A percentile compares a stretch with the other conserved stretches of the same genome.
These are phyloP conservation scores for Apostasia shenzhenica DNA, from an alignment of 106 monocot species.

Conservation along the genomic window DNA sequence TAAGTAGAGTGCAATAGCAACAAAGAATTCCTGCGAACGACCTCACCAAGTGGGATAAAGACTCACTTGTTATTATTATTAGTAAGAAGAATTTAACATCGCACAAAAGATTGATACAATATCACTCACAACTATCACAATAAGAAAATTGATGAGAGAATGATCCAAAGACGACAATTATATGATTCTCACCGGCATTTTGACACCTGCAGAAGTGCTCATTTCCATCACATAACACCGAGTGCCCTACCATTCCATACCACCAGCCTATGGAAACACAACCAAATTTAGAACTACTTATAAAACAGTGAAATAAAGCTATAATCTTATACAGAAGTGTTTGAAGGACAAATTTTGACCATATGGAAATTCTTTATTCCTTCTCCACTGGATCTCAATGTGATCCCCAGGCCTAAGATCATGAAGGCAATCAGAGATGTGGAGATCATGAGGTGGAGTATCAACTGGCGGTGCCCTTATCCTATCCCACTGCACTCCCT, in stretches of 20 bases:
- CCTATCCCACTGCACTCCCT: constrained; percentile 59
- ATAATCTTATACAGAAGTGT: background rate
- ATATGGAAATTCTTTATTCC: constrained; percentile 60
- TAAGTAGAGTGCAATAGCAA: too few relatives aligned
- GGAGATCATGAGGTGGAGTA: constrained; percentile 40
- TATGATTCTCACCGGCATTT: constrained; percentile 27
- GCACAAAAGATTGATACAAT: too few relatives aligned
- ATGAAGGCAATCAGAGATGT: constrained; percentile 41
- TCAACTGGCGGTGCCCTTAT: constrained; percentile 42
- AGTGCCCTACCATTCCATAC: constrained; percentile 52
- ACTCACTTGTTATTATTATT: too few relatives aligned
- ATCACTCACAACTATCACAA: too few relatives aligned
- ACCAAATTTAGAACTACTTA: background rate
- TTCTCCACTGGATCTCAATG: constrained; percentile 69
- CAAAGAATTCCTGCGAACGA: too few relatives aligned
- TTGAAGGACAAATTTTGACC: constrained; percentile 19
- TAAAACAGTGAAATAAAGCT: background rate
- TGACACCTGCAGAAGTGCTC: constrained; percentile 30
- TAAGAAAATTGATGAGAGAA: too few relatives aligned
- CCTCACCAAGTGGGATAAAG: too few relatives aligned
- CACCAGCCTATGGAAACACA: constrained; percentile 40
- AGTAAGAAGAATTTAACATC: too few relatives aligned
- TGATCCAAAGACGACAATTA: too few relatives aligned
- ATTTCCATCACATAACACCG: constrained; percentile 38
- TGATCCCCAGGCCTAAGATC: constrained; percentile 49